Evolutionary conservation across 1,284 basidiomycete species (phyloP).

Genomic region (Cryptococcus sp.): DNA sequence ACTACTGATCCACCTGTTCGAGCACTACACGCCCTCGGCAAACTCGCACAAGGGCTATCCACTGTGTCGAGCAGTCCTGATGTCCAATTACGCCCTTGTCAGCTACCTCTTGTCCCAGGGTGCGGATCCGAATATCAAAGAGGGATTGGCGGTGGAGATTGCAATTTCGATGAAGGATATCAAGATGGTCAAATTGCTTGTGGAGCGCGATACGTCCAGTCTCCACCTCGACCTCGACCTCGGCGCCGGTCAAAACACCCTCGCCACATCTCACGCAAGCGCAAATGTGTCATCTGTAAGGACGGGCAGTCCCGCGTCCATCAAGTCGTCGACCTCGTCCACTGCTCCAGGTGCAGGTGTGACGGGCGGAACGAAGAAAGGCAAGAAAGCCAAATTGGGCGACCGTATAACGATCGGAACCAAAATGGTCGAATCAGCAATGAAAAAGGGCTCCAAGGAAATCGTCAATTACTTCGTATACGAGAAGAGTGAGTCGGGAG

Average conservation of each 20-base stretch:
- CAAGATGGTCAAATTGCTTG: conserved; percentile 66
- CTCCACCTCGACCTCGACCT: neutral
- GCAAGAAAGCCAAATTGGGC: conserved; percentile 21
- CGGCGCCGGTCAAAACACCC: conserved; percentile 3
- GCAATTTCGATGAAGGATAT: conserved; percentile 71
- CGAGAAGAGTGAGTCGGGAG: conserved; percentile 64
- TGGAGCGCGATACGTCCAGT: conserved; percentile 61
- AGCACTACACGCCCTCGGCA: conserved; percentile 48
- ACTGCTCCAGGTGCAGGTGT: conserved; percentile 11
- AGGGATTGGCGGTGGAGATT: conserved; percentile 66
- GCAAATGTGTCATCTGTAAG: neutral
- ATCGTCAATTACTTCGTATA: conserved; percentile 70
- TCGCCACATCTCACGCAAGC: neutral
- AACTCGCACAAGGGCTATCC: conserved; percentile 75
- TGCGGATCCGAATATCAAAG: conserved; percentile 66
- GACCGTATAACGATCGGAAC: conserved; percentile 32
- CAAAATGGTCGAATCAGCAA: conserved; percentile 43
- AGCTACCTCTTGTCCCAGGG: conserved; percentile 68
- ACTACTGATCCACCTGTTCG: conserved; percentile 49
- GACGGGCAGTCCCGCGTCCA: no score
- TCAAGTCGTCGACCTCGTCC: neutral
- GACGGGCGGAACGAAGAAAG: conserved; percentile 18
- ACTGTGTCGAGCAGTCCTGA: conserved; percentile 71
- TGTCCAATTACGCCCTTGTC: conserved; percentile 65
- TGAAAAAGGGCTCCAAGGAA: conserved; percentile 59